phyloP scores from a whole-genome alignment of 2,329 filamentous ascomycete genomes.

The Fusarium armeniacum region DNA sequence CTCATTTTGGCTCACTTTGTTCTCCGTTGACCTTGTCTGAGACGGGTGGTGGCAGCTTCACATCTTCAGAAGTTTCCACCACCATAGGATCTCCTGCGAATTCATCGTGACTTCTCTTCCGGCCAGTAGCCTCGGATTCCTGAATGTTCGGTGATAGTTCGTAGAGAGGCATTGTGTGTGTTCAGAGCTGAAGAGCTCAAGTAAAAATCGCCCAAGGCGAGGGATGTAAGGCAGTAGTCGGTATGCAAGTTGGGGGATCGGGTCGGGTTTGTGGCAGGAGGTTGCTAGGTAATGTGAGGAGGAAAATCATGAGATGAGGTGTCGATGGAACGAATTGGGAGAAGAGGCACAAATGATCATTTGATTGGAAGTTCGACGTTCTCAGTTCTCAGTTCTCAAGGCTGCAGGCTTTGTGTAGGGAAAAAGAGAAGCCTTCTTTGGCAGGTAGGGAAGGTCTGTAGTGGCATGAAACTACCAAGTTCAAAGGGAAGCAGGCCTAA shows the following conservation, averaged over 20 bases:
- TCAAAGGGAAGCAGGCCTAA: slow-evolving; percentile 35
- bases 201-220: slow-evolving; percentile 4
- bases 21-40: slow-evolving; percentile 42
- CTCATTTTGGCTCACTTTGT: slow-evolving; percentile 41
- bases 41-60: slow-evolving; percentile 35
- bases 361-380: not conserved
- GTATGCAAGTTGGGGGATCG: slow-evolving; percentile 7
- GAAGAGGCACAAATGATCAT: slow-evolving; percentile 17
- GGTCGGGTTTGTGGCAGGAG: slow-evolving; percentile 14
- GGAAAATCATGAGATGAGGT: slow-evolving; percentile 28
- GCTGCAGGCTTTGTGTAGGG: slow-evolving; percentile 4
- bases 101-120: slow-evolving; percentile 64
- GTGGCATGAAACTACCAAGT: slow-evolving; percentile 40
- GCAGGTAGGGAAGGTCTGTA: slow-evolving; percentile 23
- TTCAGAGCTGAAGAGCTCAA: slow-evolving; percentile 19
- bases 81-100: slow-evolving; percentile 56
- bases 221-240: not conserved
- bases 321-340: slow-evolving; percentile 13
- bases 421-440: slow-evolving; percentile 24
- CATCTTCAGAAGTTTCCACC: slow-evolving; percentile 39
- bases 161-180: slow-evolving; percentile 61
- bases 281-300: slow-evolving; percentile 21
- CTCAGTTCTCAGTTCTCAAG: not conserved
- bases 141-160: slow-evolving; percentile 64
- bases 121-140: slow-evolving; percentile 58